Percentiles rank a stretch among this genome's conserved stretches.
phyloP scores from a whole-genome alignment of 2,329 filamentous ascomycete genomes.

The Nigrospora oryzae region DNA sequence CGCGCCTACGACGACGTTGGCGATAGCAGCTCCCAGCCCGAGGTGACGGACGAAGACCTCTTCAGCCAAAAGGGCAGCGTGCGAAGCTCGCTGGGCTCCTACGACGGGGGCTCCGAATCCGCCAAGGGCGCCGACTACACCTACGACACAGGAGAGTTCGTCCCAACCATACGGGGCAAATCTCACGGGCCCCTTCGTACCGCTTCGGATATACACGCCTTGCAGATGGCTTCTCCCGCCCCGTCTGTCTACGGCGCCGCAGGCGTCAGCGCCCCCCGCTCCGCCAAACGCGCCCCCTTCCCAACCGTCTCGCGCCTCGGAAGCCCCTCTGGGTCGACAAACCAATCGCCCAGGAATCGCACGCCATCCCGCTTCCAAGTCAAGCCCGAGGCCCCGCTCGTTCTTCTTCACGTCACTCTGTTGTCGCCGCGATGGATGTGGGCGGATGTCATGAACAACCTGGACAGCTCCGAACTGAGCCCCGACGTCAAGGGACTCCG shows the following conservation, averaged over 20 bases:
- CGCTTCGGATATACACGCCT: conserved; percentile 58
- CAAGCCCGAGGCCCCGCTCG: conserved; percentile 55
- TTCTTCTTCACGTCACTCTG: conserved; percentile 70
- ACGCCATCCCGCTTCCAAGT: conserved; percentile 49
- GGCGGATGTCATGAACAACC: conserved; percentile 41
- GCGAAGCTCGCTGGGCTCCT: conserved; percentile 47
- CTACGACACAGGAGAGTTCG: conserved; percentile 35
- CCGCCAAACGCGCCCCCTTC: conserved; percentile 36
- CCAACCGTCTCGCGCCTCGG: conserved; percentile 47
- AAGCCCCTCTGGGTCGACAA: conserved; percentile 42
- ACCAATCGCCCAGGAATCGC: conserved; percentile 44
- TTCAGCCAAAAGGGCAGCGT: conserved; percentile 47
- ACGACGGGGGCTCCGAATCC: conserved; percentile 25
- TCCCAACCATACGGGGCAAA: conserved; percentile 48
- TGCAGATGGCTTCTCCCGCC: conserved; percentile 64
- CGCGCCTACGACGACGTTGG: conserved; percentile 21
- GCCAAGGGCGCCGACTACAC: conserved; percentile 18
- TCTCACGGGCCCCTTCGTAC: conserved; percentile 59
- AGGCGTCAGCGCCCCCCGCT: conserved; percentile 42
- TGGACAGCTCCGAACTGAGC: conserved; percentile 22
- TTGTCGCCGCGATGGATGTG: conserved; percentile 63
- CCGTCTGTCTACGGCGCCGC: conserved; percentile 33
- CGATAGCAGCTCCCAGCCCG: conserved; percentile 42
- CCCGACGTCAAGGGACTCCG: conserved; percentile 40
- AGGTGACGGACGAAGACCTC: conserved; percentile 43